Conservation (phyloP, 78 protist genomes). For the Creolimax fragrantissima region DNA sequence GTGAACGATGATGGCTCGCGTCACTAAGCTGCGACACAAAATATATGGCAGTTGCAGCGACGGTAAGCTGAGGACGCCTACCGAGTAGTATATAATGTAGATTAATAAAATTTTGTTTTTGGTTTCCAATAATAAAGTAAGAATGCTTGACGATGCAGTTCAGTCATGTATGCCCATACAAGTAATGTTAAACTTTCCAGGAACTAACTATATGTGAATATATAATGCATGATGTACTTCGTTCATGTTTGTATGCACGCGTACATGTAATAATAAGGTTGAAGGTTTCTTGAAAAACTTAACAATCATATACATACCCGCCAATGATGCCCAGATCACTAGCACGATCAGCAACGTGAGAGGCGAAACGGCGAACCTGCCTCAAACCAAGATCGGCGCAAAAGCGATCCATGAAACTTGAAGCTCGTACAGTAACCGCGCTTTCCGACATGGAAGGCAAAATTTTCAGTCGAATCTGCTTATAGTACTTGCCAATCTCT, state of each 20-base stretch:
- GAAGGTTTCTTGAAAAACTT: too few relatives aligned
- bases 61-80: background rate
- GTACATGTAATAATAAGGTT: too few relatives aligned
- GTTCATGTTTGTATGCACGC: too few relatives aligned
- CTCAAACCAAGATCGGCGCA: background rate
- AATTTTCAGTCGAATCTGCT: background rate
- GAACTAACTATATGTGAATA: too few relatives aligned
- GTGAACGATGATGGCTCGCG: background rate
- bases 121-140: too few relatives aligned
- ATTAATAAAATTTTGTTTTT: background rate
- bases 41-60: background rate
- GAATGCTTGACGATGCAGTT: too few relatives aligned
- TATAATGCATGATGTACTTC: too few relatives aligned
- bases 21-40: background rate
- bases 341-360: background rate
- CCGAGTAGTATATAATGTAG: background rate
- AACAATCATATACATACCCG: background rate
- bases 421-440: background rate
- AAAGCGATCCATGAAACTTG: background rate
- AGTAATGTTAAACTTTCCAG: too few relatives aligned
- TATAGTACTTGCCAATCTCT: background rate
- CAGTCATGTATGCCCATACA: too few relatives aligned
- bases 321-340: background rate
- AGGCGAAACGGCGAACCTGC: background rate
- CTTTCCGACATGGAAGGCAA: background rate